Percentiles rank a stretch among this genome's conserved stretches.
Evolutionary conservation across 441 rosid species (phyloP).

Genomic region (Syzygium malaccense): DNA sequence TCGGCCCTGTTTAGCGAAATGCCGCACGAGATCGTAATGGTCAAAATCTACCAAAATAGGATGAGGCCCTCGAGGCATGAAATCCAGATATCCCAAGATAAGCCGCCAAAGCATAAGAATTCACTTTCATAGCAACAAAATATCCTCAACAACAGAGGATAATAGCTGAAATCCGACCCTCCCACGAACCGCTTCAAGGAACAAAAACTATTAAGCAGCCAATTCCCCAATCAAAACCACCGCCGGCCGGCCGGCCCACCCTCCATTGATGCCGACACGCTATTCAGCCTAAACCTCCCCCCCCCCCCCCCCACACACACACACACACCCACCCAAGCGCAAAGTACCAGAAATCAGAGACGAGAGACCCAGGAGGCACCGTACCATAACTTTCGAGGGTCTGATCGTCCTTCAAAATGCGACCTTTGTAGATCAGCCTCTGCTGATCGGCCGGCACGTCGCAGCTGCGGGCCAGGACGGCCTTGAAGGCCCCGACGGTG

Average conservation of each 20-base stretch:
- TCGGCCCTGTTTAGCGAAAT: not conserved
- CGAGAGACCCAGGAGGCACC: not conserved
- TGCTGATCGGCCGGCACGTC: constrained; percentile 65
- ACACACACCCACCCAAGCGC: not conserved
- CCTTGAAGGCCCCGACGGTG: constrained; percentile 51
- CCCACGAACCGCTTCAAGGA: not conserved
- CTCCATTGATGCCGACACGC: not conserved
- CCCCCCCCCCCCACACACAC: not conserved
- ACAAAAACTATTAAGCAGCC: not conserved
- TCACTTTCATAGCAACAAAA: not conserved
- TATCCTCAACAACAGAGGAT: not conserved
- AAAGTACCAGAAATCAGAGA: not conserved
- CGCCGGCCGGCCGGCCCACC: not conserved
- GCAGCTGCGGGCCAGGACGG: constrained; percentile 41
- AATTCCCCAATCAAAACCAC: not conserved
- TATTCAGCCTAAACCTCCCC: not conserved
- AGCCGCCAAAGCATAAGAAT: not conserved
- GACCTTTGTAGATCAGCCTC: constrained; percentile 72
- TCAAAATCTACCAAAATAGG: not conserved
- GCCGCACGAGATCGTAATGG: not conserved
- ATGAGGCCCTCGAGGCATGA: not conserved
- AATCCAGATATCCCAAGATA: not conserved
- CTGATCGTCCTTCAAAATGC: constrained; percentile 68
- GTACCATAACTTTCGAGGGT: constrained; percentile 50
- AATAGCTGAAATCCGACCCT: not conserved